Evolutionary conservation across 805 yeast species (phyloP), one percentile per base, ranked within the genome.

Genomic region (Martiniozyma abietophila): DNA sequence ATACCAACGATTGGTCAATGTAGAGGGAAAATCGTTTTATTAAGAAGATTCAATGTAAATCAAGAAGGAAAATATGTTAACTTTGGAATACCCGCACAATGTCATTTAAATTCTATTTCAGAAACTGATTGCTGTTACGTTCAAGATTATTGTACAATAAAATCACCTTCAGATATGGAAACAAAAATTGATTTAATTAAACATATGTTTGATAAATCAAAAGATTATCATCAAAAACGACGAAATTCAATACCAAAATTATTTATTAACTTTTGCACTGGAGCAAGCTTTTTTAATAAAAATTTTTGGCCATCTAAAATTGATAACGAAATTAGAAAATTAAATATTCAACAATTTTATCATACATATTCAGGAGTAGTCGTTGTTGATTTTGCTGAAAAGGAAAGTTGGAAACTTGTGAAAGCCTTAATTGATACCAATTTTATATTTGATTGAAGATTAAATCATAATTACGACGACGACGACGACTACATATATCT

Each of bases 221-320:
- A 53, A 22, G 62, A 70, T 16, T 35, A 45, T 28, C 33, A 36
- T 19, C 67, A 71, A 56, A 17, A 68, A 65, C 47, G 39, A 53
- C 10, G 63, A 71, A 32, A 16, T 2, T 11, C 28, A 14, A 15
- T 27, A 9, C 62, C 70, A 31, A 80, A 77, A 54, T 58, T 81
- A 43, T 80, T 71, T 47, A 57, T 81, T 41, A 81, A 81, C 59
- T 81, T 78, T 54, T 74, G 84, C 39, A 69, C 85, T 1, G 89
- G 80, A 12, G 67, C 86, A 28, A 77, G 77, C 56, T 77, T 80
- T 52, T 77, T 76, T 55, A 73, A 78, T 55, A 74, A 65, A 33
- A 65, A 62, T 30, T 80, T 84, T 54, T 81, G 92, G 92, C 92
- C 92, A 1, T 65, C 69, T 39, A 64, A 69, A 44, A 72, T 80